Evolutionary conservation across 306 rosid species (phyloP), one percentile per base, ranked within the genome.

Genomic region (Citrullus colocynthis): DNA sequence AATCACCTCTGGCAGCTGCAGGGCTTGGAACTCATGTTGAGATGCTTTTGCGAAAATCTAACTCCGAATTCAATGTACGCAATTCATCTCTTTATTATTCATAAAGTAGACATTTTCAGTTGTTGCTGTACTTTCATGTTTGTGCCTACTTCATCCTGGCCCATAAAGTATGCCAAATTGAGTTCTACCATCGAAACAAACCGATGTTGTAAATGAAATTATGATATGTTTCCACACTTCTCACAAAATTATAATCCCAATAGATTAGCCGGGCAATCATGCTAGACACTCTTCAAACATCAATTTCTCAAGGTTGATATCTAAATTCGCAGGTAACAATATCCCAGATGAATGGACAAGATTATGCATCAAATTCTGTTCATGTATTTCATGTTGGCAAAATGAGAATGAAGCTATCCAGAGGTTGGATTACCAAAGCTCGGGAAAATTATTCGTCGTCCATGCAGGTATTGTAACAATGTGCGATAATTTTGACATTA

Each of bases 391-490:
- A 87, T 84, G 96, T 89, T 80, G 98, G 98, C 58, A 95, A 93
- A 88, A 86, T 87, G 95, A 92, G 97, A 87, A 90, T 92, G 86
- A 95, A 95, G 85, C 91, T 95, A 36, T 86, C 88, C 60, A 86
- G 98, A 85, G 98, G 98, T 65, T 95, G 98, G 98, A 95, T 95
- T 77, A 92, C 98, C 32, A 95, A 95, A 85, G 88, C 98, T 63
- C 89, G 98, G 82, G 98, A 95, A 84, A 95, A 81, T 82, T 95
- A 95, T 86, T 92, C 97, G 64, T 84, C 91, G 45, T 80, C 92
- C 45, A 92, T 95, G 98, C 98, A 87, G 95, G 98, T 78, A 78
- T 48, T 21, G 18, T 61, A 18, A 54, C 9, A 42, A 6, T 30
- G 32, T 28, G 42, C 62, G 52, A 51, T 51, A 28, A 17, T 49